A percentile compares a stretch with the other conserved stretches of the same genome.
Evolutionary conservation across 208 protist species (phyloP).

Genomic region (Ichthyophonus hoferi): DNA sequence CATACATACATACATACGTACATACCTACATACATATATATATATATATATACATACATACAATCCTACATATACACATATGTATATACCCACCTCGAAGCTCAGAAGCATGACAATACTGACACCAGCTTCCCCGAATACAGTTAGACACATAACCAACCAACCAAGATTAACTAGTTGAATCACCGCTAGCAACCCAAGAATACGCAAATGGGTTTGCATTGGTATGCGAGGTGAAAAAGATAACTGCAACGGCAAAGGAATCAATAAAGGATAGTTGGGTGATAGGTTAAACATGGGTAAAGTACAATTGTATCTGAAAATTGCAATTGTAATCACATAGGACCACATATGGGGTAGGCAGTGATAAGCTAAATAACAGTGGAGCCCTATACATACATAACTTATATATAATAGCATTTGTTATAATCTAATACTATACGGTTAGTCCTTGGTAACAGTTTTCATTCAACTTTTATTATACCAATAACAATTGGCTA

Average conservation of each 20-base stretch:
- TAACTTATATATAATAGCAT: no score
- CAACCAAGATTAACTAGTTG: background rate
- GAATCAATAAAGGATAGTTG: no score
- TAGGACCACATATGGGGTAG: no score
- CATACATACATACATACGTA: background rate
- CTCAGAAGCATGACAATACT: constrained; percentile 28
- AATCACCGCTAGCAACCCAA: background rate
- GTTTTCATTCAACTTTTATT: no score
- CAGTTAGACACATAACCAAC: background rate
- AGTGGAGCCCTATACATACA: no score
- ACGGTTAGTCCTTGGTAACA: no score
- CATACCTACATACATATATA: background rate
- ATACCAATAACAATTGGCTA: no score
- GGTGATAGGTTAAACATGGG: no score
- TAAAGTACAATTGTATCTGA: no score
- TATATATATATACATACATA: background rate
- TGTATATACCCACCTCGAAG: constrained; percentile 25
- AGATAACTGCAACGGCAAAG: constrained; percentile 4
- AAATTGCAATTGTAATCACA: no score
- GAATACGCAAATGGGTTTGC: constrained; percentile 1
- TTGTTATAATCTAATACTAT: no score
- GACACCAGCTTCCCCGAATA: constrained; percentile 25
- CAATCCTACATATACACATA: background rate
- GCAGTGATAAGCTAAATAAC: no score
- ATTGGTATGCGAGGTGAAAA: constrained; percentile 33